Evolutionary conservation across 176 grass and related monocot species (phyloP).

Genomic region (Triticum timopheevii): DNA sequence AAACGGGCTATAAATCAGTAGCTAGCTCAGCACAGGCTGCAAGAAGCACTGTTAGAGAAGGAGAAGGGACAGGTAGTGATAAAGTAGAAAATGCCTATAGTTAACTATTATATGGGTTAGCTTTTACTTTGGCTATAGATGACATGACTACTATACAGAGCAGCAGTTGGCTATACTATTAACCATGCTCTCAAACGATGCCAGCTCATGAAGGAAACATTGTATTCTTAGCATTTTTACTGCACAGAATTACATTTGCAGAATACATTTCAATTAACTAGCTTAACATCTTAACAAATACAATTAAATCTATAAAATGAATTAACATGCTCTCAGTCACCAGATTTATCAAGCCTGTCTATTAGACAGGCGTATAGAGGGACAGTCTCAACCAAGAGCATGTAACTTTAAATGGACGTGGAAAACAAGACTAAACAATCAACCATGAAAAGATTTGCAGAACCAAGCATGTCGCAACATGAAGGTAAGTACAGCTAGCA

Average conservation of each 20-base stretch:
- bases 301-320: neutral
- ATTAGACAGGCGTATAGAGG: neutral
- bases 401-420: neutral
- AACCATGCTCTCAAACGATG: neutral
- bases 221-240: neutral
- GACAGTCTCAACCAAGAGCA: neutral
- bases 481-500: neutral
- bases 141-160: too few relatives aligned
- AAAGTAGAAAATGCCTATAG: too few relatives aligned
- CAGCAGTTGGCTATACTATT: too few relatives aligned
- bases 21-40: too few relatives aligned
- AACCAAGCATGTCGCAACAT: neutral
- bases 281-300: neutral
- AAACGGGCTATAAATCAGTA: too few relatives aligned
- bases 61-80: too few relatives aligned
- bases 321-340: neutral
- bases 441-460: neutral
- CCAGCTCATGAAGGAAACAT: neutral
- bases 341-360: neutral
- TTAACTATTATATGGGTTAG: too few relatives aligned
- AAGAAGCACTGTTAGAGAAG: too few relatives aligned
- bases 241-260: constrained; percentile 1
- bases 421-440: neutral
- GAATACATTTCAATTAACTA: neutral
- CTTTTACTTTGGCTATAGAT: too few relatives aligned